A percentile compares a stretch with the other conserved stretches of the same genome.
phyloP scores from a whole-genome alignment of 345 rosid species.

The Kernera saxatilis region DNA sequence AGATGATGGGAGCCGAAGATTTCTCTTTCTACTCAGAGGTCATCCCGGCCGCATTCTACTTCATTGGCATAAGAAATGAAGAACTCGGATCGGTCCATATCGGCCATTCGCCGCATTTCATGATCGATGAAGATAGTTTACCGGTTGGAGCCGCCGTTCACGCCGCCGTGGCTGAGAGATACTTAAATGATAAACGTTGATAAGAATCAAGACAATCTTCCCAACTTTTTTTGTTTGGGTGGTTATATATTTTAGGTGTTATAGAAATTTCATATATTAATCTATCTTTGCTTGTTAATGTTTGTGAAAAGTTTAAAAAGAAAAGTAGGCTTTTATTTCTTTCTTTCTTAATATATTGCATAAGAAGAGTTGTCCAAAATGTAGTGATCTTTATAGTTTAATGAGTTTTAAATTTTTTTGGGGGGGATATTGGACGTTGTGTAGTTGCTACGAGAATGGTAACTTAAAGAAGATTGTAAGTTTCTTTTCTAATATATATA shows the following conservation, averaged over 20 bases:
- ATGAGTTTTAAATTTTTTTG: too few species aligned
- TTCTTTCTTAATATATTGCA: not conserved
- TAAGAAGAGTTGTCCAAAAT: not conserved
- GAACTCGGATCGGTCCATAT: constrained; percentile 62
- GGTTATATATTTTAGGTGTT: constrained; percentile 11
- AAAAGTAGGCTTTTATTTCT: not conserved
- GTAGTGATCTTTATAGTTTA: not conserved
- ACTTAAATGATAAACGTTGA: constrained; percentile 40
- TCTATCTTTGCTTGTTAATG: not conserved
- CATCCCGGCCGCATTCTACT: constrained; percentile 72
- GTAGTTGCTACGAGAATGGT: too few species aligned
- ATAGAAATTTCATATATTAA: not conserved
- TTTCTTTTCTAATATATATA: too few species aligned
- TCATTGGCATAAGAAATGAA: constrained; percentile 79
- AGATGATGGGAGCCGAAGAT: constrained; percentile 93
- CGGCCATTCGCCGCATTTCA: constrained; percentile 75
- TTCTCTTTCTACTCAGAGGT: constrained; percentile 70
- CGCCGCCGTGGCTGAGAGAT: constrained; percentile 80
- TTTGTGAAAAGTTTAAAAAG: constrained; percentile 8
- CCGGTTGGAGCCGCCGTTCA: constrained; percentile 79
- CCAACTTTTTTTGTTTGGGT: not conserved
- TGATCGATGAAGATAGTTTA: constrained; percentile 82
- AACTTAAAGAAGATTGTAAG: too few species aligned
- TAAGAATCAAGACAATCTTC: not conserved
- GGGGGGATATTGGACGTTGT: too few species aligned